Percentiles rank a stretch among this genome's conserved stretches.
Evolutionary conservation across 805 yeast species (phyloP).

Genomic region (Yamadazyma paraphyllophila): DNA sequence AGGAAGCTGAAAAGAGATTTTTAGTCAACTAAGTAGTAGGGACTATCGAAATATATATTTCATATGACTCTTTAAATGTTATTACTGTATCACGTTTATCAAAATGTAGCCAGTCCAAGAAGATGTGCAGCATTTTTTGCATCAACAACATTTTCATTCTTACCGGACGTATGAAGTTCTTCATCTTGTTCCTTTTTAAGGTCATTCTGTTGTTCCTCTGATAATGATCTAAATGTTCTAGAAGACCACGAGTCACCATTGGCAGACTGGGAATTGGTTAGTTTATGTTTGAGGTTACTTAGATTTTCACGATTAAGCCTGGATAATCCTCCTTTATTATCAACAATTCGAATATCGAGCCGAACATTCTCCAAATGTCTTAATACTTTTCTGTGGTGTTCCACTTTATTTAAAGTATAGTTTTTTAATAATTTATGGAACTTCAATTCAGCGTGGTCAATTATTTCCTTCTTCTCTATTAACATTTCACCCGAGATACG

Average conservation of each 20-base stretch:
- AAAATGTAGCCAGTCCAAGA: constrained; percentile 72
- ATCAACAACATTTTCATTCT: constrained; percentile 43
- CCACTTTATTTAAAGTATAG: constrained; percentile 69
- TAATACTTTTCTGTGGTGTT: constrained; percentile 79
- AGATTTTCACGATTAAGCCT: constrained; percentile 74
- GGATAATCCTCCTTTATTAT: constrained; percentile 75
- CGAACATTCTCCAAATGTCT: constrained; percentile 70
- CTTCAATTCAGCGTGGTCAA: constrained; percentile 55
- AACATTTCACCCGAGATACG: constrained; percentile 85
- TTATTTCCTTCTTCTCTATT: constrained; percentile 62
- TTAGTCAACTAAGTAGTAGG: constrained; percentile 16
- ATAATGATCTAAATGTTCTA: constrained; percentile 35
- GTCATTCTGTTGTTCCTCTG: constrained; percentile 25
- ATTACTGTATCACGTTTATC: background rate
- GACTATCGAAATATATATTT: background rate
- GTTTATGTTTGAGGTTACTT: constrained; percentile 42
- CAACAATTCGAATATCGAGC: constrained; percentile 70
- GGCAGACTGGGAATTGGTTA: constrained; percentile 42
- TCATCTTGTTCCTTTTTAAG: constrained; percentile 16
- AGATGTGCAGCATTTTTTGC: constrained; percentile 82
- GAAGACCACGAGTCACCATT: constrained; percentile 46
- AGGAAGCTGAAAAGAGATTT: constrained; percentile 47
- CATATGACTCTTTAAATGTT: background rate
- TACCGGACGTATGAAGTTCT: constrained; percentile 13
- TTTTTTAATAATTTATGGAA: constrained; percentile 54